Percentiles rank a stretch among this genome's conserved stretches.
Conservation (phyloP, 2,329 filamentous ascomycete genomes). For the Fusarium multiceps region DNA sequence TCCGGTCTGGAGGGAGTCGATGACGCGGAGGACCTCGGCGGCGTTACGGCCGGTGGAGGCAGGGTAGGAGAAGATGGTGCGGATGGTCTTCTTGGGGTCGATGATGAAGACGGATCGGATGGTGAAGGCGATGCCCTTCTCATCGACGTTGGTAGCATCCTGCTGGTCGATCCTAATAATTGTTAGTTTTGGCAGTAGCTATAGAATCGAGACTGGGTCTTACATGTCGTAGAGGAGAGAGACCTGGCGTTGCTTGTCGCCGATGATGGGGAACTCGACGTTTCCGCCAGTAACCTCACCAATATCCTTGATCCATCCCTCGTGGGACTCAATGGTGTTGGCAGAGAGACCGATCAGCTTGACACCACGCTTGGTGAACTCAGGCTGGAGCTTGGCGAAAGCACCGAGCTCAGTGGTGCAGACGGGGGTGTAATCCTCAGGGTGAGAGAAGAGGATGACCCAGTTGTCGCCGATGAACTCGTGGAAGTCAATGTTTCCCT, state of each 20-base stretch:
- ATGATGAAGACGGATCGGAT: slow-evolving; percentile 96
- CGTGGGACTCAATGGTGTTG: slow-evolving; percentile 86
- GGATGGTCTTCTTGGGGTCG: slow-evolving; percentile 92
- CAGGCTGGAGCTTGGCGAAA: slow-evolving; percentile 87
- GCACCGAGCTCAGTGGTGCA: slow-evolving; percentile 96
- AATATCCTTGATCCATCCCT: slow-evolving; percentile 91
- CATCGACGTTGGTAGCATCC: slow-evolving; percentile 82
- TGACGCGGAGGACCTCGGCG: slow-evolving; percentile 79
- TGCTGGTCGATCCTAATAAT: slow-evolving; percentile 76
- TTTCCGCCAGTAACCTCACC: slow-evolving; percentile 78
- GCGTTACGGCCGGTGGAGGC: slow-evolving; percentile 89
- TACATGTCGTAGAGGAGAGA: slow-evolving; percentile 83
- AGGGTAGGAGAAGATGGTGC: slow-evolving; percentile 91
- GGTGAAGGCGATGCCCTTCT: slow-evolving; percentile 88
- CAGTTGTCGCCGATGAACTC: slow-evolving; percentile 82
- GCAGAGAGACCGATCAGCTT: slow-evolving; percentile 93
- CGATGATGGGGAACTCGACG: slow-evolving; percentile 82
- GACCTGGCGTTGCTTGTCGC: slow-evolving; percentile 81
- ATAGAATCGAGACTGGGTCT: slow-evolving; percentile 40
- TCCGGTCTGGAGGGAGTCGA: slow-evolving; percentile 83
- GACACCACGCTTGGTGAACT: slow-evolving; percentile 87
- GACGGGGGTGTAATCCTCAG: slow-evolving; percentile 91
- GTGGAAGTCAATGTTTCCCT: slow-evolving; percentile 83
- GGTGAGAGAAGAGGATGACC: slow-evolving; percentile 87
- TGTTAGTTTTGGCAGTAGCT: slow-evolving; percentile 5